A percentile compares a stretch with the other conserved stretches of the same genome.
These are phyloP conservation scores for Kwoniella sp. DNA, from an alignment of 768 basidiomycete genomes.

Conservation along the genomic window DNA sequence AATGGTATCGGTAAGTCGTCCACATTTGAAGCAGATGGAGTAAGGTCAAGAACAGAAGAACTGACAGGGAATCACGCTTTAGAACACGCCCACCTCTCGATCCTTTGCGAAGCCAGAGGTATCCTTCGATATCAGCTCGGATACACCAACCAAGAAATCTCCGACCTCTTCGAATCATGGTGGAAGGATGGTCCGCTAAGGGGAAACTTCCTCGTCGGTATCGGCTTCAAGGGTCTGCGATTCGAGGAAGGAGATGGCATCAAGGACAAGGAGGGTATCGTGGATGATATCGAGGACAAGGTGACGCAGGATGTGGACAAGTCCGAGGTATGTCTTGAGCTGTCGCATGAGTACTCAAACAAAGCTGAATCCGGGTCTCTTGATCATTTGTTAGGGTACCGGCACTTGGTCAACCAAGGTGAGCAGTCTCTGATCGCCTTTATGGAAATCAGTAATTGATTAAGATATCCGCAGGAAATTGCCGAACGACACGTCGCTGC, in stretches of 20 bases:
- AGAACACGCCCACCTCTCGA: constrained; percentile 52
- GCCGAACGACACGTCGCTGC: constrained; percentile 53
- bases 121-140: constrained; percentile 46
- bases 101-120: constrained; percentile 49
- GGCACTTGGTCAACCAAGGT: constrained; percentile 52
- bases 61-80: too few species aligned
- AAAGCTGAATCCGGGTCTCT: neutral
- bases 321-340: constrained; percentile 34
- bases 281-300: constrained; percentile 56
- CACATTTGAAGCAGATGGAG: neutral
- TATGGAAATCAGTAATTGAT: neutral
- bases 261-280: constrained; percentile 43
- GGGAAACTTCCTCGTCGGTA: constrained; percentile 53
- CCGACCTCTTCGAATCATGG: constrained; percentile 52
- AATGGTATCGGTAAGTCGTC: constrained; percentile 50
- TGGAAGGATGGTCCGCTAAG: constrained; percentile 43
- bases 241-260: constrained; percentile 53
- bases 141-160: constrained; percentile 48
- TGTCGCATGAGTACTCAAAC: too few species aligned
- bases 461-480: constrained; percentile 38
- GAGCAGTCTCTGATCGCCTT: neutral
- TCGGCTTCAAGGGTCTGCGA: constrained; percentile 48
- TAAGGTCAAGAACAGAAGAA: too few species aligned
- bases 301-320: constrained; percentile 56
- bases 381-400: constrained; percentile 30